A percentile compares a stretch with the other conserved stretches of the same genome.
These are phyloP conservation scores for Aphanomyces astaci DNA, from an alignment of 352 stramenopile species.

Conservation along the genomic window DNA sequence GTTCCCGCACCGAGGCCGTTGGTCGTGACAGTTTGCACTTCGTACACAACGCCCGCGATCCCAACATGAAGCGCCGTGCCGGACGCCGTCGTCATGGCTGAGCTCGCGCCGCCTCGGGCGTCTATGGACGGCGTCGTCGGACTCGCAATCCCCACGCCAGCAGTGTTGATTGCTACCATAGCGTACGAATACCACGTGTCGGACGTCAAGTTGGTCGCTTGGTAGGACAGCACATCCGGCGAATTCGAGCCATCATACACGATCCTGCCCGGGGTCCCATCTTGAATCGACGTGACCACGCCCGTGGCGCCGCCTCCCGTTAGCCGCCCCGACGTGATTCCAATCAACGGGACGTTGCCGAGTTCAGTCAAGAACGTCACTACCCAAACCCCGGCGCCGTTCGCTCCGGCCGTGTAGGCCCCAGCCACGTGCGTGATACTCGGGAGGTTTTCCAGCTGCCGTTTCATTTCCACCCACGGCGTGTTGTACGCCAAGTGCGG, in stretches of 20 bases:
- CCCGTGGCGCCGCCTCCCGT: conserved; percentile 53
- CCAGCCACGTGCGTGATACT: conserved; percentile 77
- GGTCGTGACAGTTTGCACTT: conserved; percentile 89
- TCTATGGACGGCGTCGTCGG: conserved; percentile 84
- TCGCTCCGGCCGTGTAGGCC: conserved; percentile 33
- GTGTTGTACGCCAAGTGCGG: conserved; percentile 43
- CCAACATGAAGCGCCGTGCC: conserved; percentile 80
- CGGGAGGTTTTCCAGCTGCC: conserved; percentile 82
- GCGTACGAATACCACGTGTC: conserved; percentile 91
- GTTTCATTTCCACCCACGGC: conserved; percentile 61
- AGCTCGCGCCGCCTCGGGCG: conserved; percentile 82
- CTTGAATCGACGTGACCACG: conserved; percentile 60
- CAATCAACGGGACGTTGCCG: conserved; percentile 90
- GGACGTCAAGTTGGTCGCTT: conserved; percentile 68
- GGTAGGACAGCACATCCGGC: conserved; percentile 73
- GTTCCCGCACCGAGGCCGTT: conserved; percentile 28
- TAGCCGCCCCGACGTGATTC: conserved; percentile 82
- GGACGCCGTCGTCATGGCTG: conserved; percentile 81
- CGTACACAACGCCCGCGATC: conserved; percentile 92
- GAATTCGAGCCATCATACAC: conserved; percentile 87
- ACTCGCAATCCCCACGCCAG: conserved; percentile 83
- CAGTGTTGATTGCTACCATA: conserved; percentile 87
- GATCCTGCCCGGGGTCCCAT: conserved; percentile 84
- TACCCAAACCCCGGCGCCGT: conserved; percentile 79
- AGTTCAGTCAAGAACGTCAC: conserved; percentile 90